Base-by-base conservation (phyloP, 2,329 filamentous ascomycete genomes). In the Sporothrix variecibatus region DNA sequence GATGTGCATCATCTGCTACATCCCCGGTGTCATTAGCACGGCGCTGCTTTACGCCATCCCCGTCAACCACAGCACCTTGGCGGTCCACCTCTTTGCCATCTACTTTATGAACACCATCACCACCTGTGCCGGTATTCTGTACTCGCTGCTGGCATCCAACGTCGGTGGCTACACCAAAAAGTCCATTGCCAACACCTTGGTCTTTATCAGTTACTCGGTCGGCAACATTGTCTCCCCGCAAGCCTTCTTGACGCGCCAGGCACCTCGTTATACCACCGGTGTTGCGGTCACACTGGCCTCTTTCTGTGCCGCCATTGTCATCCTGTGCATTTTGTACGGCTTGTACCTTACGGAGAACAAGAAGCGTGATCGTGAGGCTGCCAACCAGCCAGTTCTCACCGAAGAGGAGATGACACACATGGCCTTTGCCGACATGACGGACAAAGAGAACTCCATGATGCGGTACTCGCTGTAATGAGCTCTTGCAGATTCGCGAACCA, bases 201-300 rank as follows among this genome's bases (percentile, higher is more conserved):
- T 86, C 65, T 80, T 87, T 12, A 84, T 87, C 65, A 82, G 82
- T 4, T 87, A 87, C 74, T 87, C 85, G 70, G 82, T 85, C 2
- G 87, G 87, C 34, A 90, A 90, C 76, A 87, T 88, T 53, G 77
- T 78, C 34, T 85, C 86, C 1, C 87, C 88, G 2, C 88, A 90
- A 82, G 84, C 90, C 2, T 91, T 91, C 81, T 82, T 88, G 20
- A 81, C 83, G n/a, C 81, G 80, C 60, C 88, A 92, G 78, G 84
- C 85, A 0, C 90, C 90, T 0, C 82, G 85, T 1, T 93, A 92
- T 79, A 85, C 87, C 60, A 89, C 87, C 51, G 90, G 89, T 0
- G 90, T 91, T 76, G 83, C 91, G 88, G 80, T 90, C 90, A 70
- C 62, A 8, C 71, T 76, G 11, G 49, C 53, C n/a, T 71, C 72